A percentile compares a stretch with the other conserved stretches of the same genome.
phyloP scores from a whole-genome alignment of 208 protist species.

The Kentomonas sorsogonicus region DNA sequence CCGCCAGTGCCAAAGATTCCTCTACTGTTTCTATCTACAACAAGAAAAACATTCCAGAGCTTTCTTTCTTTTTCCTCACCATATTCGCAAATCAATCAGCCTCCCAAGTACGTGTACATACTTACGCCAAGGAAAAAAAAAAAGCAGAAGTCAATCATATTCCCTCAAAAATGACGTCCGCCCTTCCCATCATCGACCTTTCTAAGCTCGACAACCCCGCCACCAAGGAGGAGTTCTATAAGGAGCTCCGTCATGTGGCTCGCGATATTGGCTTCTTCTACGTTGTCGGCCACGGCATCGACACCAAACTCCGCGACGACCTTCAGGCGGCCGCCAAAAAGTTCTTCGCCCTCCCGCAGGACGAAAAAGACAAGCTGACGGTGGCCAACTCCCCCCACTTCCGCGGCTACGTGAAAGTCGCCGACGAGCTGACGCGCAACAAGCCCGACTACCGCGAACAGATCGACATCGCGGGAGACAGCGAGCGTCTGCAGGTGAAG shows the following conservation, averaged over 20 bases:
- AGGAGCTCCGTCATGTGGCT: slow-evolving; percentile 12
- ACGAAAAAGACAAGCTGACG: slow-evolving; percentile 11
- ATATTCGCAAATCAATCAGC: too few relatives aligned
- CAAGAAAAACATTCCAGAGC: not conserved
- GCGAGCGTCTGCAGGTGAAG: not conserved
- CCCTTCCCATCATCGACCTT: slow-evolving; percentile 13
- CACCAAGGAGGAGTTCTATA: slow-evolving; percentile 9
- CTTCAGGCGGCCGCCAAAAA: slow-evolving; percentile 11
- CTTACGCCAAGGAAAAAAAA: too few relatives aligned
- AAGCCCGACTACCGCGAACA: slow-evolving; percentile 15
- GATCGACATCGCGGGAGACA: slow-evolving; percentile 2
- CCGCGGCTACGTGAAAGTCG: slow-evolving; percentile 13
- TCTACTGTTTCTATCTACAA: slow-evolving; percentile 1
- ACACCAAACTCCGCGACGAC: slow-evolving; percentile 6
- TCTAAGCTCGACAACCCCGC: slow-evolving; percentile 4
- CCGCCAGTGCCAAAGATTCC: too few relatives aligned
- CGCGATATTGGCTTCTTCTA: slow-evolving; percentile 18
- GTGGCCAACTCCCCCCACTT: slow-evolving; percentile 17
- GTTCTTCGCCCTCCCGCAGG: slow-evolving; percentile 15
- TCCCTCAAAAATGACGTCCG: not conserved
- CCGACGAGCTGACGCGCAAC: slow-evolving; percentile 10
- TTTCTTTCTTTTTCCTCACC: too few relatives aligned
- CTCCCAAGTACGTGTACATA: too few relatives aligned
- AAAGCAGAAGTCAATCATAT: not conserved
- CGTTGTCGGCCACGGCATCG: slow-evolving; percentile 14